Percentiles rank a stretch among this genome's conserved stretches.
phyloP scores from a whole-genome alignment of 2,329 filamentous ascomycete genomes.

The Coccinonectria pachysandricola region DNA sequence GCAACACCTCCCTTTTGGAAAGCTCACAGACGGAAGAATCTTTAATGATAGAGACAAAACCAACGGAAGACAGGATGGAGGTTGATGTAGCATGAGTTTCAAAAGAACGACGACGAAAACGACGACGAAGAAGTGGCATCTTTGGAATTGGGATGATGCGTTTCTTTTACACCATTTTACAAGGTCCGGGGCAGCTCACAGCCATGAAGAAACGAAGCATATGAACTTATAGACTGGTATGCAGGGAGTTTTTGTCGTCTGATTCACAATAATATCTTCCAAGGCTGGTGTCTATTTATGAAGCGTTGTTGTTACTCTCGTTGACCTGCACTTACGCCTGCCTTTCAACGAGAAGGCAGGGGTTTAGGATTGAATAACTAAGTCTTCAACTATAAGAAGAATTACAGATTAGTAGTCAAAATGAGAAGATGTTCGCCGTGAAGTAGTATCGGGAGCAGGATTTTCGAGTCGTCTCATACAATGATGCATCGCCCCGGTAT shows the following conservation, averaged over 20 bases:
- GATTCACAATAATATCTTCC: too few species aligned
- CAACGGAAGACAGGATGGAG: constrained; percentile 18
- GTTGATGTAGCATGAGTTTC: constrained; percentile 15
- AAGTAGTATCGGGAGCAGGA: too few species aligned
- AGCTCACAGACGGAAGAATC: constrained; percentile 16
- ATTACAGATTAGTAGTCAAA: constrained; percentile 1
- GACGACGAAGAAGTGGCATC: constrained; percentile 6
- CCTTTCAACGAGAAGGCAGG: too few species aligned
- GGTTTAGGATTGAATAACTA: too few species aligned
- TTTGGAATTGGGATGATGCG: constrained; percentile 6
- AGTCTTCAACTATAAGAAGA: constrained; percentile 1
- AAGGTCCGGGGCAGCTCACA: constrained; percentile 10
- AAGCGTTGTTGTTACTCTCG: too few species aligned
- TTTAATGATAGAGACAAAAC: constrained; percentile 13
- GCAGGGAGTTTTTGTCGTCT: too few species aligned
- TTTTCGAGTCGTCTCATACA: too few species aligned
- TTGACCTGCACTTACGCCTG: too few species aligned
- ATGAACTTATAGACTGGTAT: too few species aligned
- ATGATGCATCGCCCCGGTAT: too few species aligned
- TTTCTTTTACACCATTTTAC: constrained; percentile 10
- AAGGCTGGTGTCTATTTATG: too few species aligned
- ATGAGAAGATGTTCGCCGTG: neutral
- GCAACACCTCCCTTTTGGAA: constrained; percentile 10
- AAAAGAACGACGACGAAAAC: neutral
- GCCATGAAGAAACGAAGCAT: constrained; percentile 19